phyloP scores from a whole-genome alignment of 176 grass and related monocot species.

The Thalia dealbata region DNA sequence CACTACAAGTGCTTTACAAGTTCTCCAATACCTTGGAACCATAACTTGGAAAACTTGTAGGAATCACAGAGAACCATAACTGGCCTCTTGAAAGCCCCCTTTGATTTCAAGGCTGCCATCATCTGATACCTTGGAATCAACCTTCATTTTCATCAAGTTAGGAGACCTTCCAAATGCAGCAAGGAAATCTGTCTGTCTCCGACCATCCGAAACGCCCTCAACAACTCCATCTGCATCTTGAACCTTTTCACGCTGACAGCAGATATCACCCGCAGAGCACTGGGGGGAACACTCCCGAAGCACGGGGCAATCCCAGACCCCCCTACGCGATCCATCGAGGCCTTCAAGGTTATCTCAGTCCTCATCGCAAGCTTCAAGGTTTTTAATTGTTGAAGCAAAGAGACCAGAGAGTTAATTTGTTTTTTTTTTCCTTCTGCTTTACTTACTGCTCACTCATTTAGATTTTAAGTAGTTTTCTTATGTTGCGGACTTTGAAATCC shows the following conservation, averaged over 20 bases:
- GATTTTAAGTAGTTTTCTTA: too few relatives aligned
- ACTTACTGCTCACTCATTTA: too few relatives aligned
- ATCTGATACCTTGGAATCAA: not conserved
- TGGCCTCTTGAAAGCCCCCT: not conserved
- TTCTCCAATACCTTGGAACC: too few relatives aligned
- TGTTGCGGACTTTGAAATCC: too few relatives aligned
- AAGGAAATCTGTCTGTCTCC: not conserved
- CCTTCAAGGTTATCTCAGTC: not conserved
- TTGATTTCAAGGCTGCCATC: not conserved
- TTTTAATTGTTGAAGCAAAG: too few relatives aligned
- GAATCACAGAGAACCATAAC: too few relatives aligned
- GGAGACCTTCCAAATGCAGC: not conserved
- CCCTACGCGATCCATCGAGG: not conserved
- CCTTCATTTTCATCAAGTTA: not conserved
- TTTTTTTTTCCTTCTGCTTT: too few relatives aligned
- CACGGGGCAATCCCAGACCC: not conserved
- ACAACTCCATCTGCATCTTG: not conserved
- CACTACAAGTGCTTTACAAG: too few relatives aligned
- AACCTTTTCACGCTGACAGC: not conserved
- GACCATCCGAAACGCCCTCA: not conserved
- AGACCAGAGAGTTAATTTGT: too few relatives aligned
- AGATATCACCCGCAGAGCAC: not conserved
- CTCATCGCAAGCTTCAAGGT: not conserved
- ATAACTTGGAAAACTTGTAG: too few relatives aligned
- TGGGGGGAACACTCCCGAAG: not conserved